These are phyloP conservation scores for Excoecaria agallocha DNA, from an alignment of 345 rosid genomes.

Conservation along the genomic window DNA sequence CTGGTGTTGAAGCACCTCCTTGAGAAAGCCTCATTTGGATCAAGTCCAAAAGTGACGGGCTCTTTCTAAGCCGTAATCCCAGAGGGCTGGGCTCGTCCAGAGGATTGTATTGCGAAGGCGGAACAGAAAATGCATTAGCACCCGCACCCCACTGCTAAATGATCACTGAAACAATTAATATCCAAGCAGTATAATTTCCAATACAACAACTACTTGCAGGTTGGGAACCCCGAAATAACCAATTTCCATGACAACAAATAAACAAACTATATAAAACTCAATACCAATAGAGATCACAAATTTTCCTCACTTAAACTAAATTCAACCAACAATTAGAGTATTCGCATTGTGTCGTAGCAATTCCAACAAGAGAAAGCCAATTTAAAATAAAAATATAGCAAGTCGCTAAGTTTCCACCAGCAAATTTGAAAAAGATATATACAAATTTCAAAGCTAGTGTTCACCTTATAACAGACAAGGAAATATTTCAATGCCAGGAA, in stretches of 20 bases:
- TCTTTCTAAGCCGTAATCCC: slow-evolving; percentile 86
- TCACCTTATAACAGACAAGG: no score
- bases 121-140: slow-evolving; percentile 47
- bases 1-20: slow-evolving; percentile 34
- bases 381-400: no score
- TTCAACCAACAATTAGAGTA: neutral
- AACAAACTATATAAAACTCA: neutral
- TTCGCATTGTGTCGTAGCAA: neutral
- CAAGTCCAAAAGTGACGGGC: slow-evolving; percentile 90
- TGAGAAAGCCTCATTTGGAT: slow-evolving; percentile 88
- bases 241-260: neutral
- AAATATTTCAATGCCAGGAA: neutral
- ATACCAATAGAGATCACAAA: neutral
- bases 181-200: neutral
- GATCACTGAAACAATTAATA: slow-evolving; percentile 7
- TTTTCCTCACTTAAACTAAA: neutral
- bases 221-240: neutral
- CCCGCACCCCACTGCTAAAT: slow-evolving; percentile 57
- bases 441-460: neutral
- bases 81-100: slow-evolving; percentile 96
- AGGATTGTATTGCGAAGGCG: slow-evolving; percentile 68
- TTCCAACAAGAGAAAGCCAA: neutral
- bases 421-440: neutral
- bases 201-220: neutral
- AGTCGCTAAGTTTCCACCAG: neutral